A percentile compares a stretch with the other conserved stretches of the same genome.
Conservation (phyloP, 495 filamentous ascomycete genomes). For the Penicillium waksmanii region DNA sequence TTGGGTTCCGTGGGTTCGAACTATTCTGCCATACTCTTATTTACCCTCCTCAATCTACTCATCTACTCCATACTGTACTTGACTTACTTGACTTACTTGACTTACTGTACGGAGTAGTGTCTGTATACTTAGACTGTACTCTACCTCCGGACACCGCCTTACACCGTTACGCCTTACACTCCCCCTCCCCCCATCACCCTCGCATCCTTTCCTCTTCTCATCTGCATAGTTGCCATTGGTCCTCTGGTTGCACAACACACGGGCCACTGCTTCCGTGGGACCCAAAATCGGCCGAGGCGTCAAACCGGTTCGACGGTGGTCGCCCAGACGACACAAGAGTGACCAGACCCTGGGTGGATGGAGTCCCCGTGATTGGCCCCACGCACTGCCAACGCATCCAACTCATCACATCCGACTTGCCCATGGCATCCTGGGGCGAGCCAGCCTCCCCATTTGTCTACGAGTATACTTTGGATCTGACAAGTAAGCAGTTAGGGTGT, state of each 20-base stretch:
- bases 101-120: too few relatives aligned
- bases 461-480: neutral
- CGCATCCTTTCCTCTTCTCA: neutral
- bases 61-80: too few relatives aligned
- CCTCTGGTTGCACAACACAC: conserved; percentile 20
- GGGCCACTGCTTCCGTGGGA: conserved; percentile 20
- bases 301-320: conserved; percentile 19
- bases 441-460: neutral
- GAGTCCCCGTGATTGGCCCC: conserved; percentile 29
- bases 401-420: conserved; percentile 20
- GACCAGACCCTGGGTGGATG: conserved; percentile 9
- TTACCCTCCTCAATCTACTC: too few relatives aligned
- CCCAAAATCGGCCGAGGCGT: conserved; percentile 16
- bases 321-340: conserved; percentile 27
- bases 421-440: neutral
- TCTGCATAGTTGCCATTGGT: neutral
- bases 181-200: neutral
- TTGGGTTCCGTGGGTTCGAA: conserved; percentile 22
- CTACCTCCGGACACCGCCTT: too few relatives aligned
- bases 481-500: neutral
- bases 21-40: too few relatives aligned
- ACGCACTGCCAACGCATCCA: conserved; percentile 37
- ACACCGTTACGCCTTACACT: neutral
- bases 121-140: too few relatives aligned
- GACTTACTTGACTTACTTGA: too few relatives aligned